phyloP scores from a whole-genome alignment of 1,284 basidiomycete species.

The Cryptococcus sp. region DNA sequence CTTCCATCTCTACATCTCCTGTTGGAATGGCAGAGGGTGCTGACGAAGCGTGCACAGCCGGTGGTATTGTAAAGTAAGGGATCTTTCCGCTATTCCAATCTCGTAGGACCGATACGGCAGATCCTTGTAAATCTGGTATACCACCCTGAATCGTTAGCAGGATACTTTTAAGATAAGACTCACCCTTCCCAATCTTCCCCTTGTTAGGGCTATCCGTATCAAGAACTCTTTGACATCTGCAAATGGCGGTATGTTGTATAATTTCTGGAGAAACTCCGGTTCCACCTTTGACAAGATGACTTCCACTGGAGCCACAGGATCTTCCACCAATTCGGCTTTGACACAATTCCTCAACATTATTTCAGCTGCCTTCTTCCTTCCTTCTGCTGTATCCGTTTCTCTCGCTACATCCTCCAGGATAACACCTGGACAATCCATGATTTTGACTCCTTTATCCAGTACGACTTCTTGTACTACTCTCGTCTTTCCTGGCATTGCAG shows the following conservation, averaged over 20 bases:
- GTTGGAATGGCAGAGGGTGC: conserved; percentile 12
- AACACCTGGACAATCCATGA: conserved; percentile 94
- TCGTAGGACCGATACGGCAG: conserved; percentile 76
- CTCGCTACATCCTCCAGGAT: conserved; percentile 60
- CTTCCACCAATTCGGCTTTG: conserved; percentile 85
- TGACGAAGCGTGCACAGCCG: conserved; percentile 69
- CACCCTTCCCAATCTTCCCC: conserved; percentile 79
- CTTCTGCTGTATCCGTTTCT: conserved; percentile 54
- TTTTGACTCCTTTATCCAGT: conserved; percentile 84
- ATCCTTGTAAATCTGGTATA: conserved; percentile 77
- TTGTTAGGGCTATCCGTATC: conserved; percentile 80
- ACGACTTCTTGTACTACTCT: conserved; percentile 90
- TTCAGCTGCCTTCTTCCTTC: conserved; percentile 58
- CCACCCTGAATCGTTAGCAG: conserved; percentile 60
- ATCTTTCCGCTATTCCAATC: conserved; percentile 99
- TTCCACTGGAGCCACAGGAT: conserved; percentile 88
- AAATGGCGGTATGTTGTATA: conserved; percentile 75
- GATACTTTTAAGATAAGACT: conserved; percentile 3
- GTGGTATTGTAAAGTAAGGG: conserved; percentile 77
- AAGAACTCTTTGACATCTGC: conserved; percentile 75
- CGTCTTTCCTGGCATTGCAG: conserved; percentile 90
- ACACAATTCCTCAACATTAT: conserved; percentile 85
- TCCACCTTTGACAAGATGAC: conserved; percentile 73
- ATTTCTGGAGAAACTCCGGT: conserved; percentile 62
- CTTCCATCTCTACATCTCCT: conserved; percentile 34